Evolutionary conservation across 768 basidiomycete genomes (phyloP), one percentile per base, ranked within the genome.

Genomic region (Boletus fagicola): DNA sequence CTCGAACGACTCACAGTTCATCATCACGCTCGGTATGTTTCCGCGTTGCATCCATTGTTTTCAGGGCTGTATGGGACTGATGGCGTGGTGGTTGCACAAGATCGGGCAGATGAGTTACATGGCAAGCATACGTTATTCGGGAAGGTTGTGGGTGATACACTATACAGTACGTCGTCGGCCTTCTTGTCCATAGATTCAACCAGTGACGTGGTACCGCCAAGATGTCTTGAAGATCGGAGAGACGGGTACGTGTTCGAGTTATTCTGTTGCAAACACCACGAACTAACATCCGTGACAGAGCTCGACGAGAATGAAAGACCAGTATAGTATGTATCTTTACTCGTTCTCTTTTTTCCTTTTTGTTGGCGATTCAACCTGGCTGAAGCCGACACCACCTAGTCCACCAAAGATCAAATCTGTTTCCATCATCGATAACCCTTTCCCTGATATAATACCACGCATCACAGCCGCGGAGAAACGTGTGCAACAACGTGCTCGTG

Each of bases 91-190:
- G 39, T 53, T 35, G 48, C 35, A 40, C 20, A 56, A 93, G 93
- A 96, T 68, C 81, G 90, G 30, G 91, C 95, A 5, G 93, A 96
- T 54, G 95, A 95, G 71, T 76, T 99, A 12, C 89, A 98, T 49
- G 92, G 91, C 44, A 97, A 95, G 69, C 91, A 98, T 65, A 98
- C 97, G 0, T 72, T 98, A 10, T 99, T 98, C 60, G 96, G 95
- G n/a, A 82, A 92, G 47, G 82, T 85, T 51, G 81, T 93, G 15
- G 93, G 93, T 5, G 92, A 94, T 67, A 94, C 93, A 0, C 75
- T 96, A 42, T 96, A 87, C 75, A 96, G 93, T 92, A 71, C 65
- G 87, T 79, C 18, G 15, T 44, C 35, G 13, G 4, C 5, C 9
- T 24, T 24, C n/a, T 18, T 26, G 18, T 33, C 16, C 5, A 7